Evolutionary conservation across 768 basidiomycete genomes (phyloP).

Genomic region (Tulasnella calospora): DNA sequence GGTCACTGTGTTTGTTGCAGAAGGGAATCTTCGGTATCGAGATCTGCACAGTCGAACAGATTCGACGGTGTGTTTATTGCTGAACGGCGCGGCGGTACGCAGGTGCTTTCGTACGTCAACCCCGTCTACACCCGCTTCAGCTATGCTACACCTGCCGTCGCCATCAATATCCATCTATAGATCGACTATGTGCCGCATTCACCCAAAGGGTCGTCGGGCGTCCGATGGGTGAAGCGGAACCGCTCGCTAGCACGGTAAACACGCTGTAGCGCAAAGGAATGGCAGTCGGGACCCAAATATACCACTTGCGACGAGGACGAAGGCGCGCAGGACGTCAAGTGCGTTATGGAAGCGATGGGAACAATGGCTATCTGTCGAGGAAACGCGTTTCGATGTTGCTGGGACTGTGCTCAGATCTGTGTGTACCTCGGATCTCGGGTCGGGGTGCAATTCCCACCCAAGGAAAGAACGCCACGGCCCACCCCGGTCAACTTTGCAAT

Average conservation of each 20-base stretch:
- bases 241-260: neutral
- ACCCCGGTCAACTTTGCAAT: slow-evolving; percentile 1
- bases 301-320: neutral
- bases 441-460: slow-evolving; percentile 1
- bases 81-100: neutral
- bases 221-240: neutral
- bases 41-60: slow-evolving; percentile 2
- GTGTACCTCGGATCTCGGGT: neutral
- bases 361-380: slow-evolving; percentile 6
- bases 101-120: slow-evolving; percentile 3
- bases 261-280: neutral
- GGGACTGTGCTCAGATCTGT: slow-evolving; percentile 9
- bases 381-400: neutral
- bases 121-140: slow-evolving; percentile 2
- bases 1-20: slow-evolving; percentile 6
- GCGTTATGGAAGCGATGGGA: neutral
- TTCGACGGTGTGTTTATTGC: slow-evolving; percentile 1
- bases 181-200: neutral
- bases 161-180: neutral
- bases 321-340: neutral
- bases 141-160: neutral
- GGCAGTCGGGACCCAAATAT: neutral
- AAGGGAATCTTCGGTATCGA: slow-evolving; percentile 1
- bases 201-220: slow-evolving; percentile 1
- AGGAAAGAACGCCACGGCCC: neutral